Evolutionary conservation across 805 yeast genomes (phyloP), one percentile per base, ranked within the genome.

Genomic region (Metschnikowia amazonensis): DNA sequence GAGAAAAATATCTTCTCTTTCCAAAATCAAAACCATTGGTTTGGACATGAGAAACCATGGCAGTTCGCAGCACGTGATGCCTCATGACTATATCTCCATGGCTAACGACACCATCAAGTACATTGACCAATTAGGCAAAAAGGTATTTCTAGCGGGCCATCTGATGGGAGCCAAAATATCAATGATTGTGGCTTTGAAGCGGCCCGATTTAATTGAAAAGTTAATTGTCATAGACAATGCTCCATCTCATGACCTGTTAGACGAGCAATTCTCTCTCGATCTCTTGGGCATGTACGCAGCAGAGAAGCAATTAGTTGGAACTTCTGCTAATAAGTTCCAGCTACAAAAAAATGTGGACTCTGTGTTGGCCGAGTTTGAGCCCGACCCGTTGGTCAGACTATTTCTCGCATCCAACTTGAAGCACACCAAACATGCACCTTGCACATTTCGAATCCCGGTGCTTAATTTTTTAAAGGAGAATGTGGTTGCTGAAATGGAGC

Each of bases 121-220:
- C 42, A 50, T 77, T 2, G 51, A 64, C 29, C 17, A 47, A 0
- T 53, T 62, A 53, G 36, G 45, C 8, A 36, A 54, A 4, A 45
- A 46, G 8, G 59, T 52, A 16, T 47, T 64, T 2, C 51, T 67
- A 23, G 61, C 70, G 17, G 85, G 86, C 0, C 82, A 76, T 55
- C 79, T 82, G 16, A 74, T 81, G 78, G 86, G 86, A 1, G 84
- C 82, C 3, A 80, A 79, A 54, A 71, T 76, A 1, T 78, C 77
- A 0, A 71, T 81, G 74, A 45, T 72, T 38, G 67, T 70, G 1
- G 62, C 77, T 0, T 56, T 81, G 28, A 54, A 58, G 46, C 50
- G 64, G 36, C 79, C 79, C 1, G 69, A 66, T 3, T 45, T 63
- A 28, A 64, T 77, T 0, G 56, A 64, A 4, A 70, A 66, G 45